Evolutionary conservation across 495 filamentous ascomycete genomes (phyloP).

Genomic region (Penicillium salamii): DNA sequence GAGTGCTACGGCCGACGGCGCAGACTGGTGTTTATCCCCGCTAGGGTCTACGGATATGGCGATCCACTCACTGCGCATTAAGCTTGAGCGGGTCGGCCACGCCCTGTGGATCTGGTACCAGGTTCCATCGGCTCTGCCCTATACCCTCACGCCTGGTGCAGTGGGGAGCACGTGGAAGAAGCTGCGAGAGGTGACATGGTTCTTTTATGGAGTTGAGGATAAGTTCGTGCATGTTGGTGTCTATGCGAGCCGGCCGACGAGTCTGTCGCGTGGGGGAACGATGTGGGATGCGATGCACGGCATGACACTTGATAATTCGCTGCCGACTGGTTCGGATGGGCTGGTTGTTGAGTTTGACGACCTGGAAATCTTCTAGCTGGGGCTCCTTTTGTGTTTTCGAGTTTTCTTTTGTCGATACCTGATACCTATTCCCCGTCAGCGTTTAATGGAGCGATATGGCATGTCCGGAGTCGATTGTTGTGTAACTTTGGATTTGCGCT

Average conservation of each 20-base stretch:
- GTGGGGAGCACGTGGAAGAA: slow-evolving; percentile 54
- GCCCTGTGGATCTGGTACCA: slow-evolving; percentile 60
- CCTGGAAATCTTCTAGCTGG: slow-evolving; percentile 50
- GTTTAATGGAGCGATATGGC: slow-evolving; percentile 25
- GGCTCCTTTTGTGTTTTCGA: slow-evolving; percentile 10
- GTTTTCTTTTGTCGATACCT: slow-evolving; percentile 7
- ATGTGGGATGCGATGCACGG: slow-evolving; percentile 49
- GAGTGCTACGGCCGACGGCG: slow-evolving; percentile 54
- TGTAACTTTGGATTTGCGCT: background rate
- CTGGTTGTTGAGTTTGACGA: slow-evolving; percentile 57
- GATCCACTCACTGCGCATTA: slow-evolving; percentile 50
- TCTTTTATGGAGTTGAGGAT: slow-evolving; percentile 59
- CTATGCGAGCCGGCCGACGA: slow-evolving; percentile 54
- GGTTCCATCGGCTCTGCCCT: slow-evolving; percentile 36
- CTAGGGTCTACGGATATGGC: slow-evolving; percentile 22
- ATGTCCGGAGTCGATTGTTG: slow-evolving; percentile 19
- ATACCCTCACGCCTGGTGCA: slow-evolving; percentile 34
- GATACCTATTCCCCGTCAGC: slow-evolving; percentile 22
- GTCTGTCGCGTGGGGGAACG: slow-evolving; percentile 27
- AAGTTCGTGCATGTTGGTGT: slow-evolving; percentile 56
- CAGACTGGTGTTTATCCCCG: slow-evolving; percentile 56
- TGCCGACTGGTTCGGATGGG: slow-evolving; percentile 31
- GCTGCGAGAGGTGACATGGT: slow-evolving; percentile 57
- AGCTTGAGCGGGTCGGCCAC: slow-evolving; percentile 56
- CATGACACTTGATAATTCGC: slow-evolving; percentile 21